phyloP scores from a whole-genome alignment of 306 rosid genomes.

The Hylodesmum podocarpum region DNA sequence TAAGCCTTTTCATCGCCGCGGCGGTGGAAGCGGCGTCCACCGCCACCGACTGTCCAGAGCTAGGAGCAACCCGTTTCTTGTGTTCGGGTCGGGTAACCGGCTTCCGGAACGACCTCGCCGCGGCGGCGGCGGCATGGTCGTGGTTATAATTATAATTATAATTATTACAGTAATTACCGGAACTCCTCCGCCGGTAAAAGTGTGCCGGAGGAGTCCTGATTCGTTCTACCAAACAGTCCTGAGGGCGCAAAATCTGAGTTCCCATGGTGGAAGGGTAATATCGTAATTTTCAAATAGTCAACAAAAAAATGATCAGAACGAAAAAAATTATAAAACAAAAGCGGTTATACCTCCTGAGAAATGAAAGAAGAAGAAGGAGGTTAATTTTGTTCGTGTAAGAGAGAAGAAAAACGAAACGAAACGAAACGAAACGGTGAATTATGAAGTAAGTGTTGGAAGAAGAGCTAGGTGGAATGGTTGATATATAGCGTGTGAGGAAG shows the following conservation, averaged over 20 bases:
- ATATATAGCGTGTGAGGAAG: conserved; percentile 31
- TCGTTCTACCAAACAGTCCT: conserved; percentile 55
- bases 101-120: conserved; percentile 48
- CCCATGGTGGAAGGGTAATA: conserved; percentile 47
- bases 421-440: too few relatives aligned
- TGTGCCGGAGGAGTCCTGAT: conserved; percentile 40
- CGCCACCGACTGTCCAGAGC: conserved; percentile 19
- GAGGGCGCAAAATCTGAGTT: conserved; percentile 79
- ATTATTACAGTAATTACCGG: conserved; percentile 15
- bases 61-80: conserved; percentile 23
- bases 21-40: neutral
- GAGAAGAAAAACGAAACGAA: neutral
- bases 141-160: neutral
- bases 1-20: conserved; percentile 38
- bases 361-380: neutral
- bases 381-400: neutral
- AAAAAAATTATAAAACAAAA: neutral
- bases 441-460: too few relatives aligned
- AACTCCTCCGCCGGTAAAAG: conserved; percentile 48
- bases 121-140: conserved; percentile 22
- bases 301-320: neutral
- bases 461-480: neutral
- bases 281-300: neutral
- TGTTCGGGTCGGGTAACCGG: conserved; percentile 42
- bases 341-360: neutral